These are phyloP conservation scores for Antrodiella citrinella DNA, from an alignment of 768 basidiomycete species.

Conservation along the genomic window DNA sequence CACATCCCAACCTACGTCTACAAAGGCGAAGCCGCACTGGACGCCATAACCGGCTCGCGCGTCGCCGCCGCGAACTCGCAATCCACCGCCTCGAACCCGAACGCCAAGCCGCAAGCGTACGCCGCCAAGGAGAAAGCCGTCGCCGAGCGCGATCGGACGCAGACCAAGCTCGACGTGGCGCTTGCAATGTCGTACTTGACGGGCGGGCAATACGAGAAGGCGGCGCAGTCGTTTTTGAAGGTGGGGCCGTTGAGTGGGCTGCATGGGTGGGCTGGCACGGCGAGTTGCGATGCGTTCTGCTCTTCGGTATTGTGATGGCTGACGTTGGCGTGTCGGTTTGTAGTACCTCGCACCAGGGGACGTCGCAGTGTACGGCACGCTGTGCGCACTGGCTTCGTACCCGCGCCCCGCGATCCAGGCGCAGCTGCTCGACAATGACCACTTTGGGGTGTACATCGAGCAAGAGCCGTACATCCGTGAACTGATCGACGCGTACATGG, in stretches of 20 bases:
- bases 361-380: constrained; percentile 77
- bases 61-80: constrained; percentile 9
- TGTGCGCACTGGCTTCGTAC: constrained; percentile 78
- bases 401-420: constrained; percentile 62
- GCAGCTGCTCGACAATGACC: constrained; percentile 57
- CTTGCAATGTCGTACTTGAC: constrained; percentile 71
- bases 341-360: constrained; percentile 76
- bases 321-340: constrained; percentile 15
- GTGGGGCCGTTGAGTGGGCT: constrained; percentile 58
- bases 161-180: constrained; percentile 77
- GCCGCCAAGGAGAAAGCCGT: constrained; percentile 37
- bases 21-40: constrained; percentile 91
- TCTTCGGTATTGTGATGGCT: not conserved
- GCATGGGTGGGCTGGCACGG: constrained; percentile 75
- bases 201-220: constrained; percentile 68
- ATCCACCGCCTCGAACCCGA: constrained; percentile 8
- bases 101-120: constrained; percentile 16
- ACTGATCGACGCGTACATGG: constrained; percentile 78
- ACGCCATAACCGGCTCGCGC: constrained; percentile 32
- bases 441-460: constrained; percentile 73
- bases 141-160: constrained; percentile 57
- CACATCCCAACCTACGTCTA: constrained; percentile 89
- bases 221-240: constrained; percentile 65
- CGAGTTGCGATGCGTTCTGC: constrained; percentile 11
- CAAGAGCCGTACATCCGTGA: constrained; percentile 84